Evolutionary conservation across 768 basidiomycete genomes (phyloP), one percentile per base, ranked within the genome.

Genomic region (Mycena filopes): DNA sequence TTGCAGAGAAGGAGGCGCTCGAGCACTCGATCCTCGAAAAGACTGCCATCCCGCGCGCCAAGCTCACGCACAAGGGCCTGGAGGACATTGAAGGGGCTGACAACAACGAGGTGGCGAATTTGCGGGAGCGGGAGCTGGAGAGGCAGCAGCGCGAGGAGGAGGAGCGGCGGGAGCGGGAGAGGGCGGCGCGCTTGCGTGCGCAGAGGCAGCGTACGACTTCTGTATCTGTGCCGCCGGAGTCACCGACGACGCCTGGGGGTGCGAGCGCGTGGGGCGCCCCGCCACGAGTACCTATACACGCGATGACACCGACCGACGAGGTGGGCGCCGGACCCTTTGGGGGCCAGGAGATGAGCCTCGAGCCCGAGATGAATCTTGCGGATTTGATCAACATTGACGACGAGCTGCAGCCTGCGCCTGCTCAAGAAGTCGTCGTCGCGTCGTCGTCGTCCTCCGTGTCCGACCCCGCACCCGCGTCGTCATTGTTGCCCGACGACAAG

Each of bases 51-150:
- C 92, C 94, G 57, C 83, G 84, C 70, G 85, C 85, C 36, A 96
- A 96, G 77, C 91, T 95, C 65, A 97, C 95, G 28, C 95, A 96
- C 82, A 97, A 97, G 78, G 95, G 95, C 55, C 79, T 96, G 66
- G 90, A 96, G 81, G 91, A 94, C 72, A 94, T 97, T 72, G 95
- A 97, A 76, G 89, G 89, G 75, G 78, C 90, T 58, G 86, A 87
- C 70, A 75, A 87, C 70, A 75, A 78, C 48, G 77, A 77, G 47
- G 67, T 72, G 31, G 71, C 76, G 62, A 77, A 73, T 49, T 54
- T 69, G 53, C 80, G 79, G 67, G 86, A 88, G 68, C 77, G 81
- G 70, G 91, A 92, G 71, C 81, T 83, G 48, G 85, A 88, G 70
- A 82, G 83, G 54, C 86, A 87, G 54, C 86, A 87, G 71, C 84